Percentiles rank a stretch among this genome's conserved stretches.
phyloP scores from a whole-genome alignment of 2,329 filamentous ascomycete species.

The Akanthomyces lecanii region DNA sequence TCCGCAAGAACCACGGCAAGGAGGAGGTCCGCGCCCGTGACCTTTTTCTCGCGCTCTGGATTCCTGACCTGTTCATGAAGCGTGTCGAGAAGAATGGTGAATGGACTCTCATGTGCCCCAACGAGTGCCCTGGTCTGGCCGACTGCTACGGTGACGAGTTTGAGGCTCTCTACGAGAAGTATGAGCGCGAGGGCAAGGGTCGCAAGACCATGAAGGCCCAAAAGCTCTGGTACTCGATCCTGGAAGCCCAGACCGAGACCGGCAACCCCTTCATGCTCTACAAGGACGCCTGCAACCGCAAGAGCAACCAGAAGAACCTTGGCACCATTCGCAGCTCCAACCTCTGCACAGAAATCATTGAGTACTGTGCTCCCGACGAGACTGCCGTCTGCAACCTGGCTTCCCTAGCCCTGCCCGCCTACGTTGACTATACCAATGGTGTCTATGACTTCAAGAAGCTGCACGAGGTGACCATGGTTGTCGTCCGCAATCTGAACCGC shows the following conservation, averaged over 20 bases:
- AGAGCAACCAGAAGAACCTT: slow-evolving; percentile 99
- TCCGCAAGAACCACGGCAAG: slow-evolving; percentile 99
- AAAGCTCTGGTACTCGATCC: slow-evolving; percentile 98
- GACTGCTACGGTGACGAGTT: slow-evolving; percentile 98
- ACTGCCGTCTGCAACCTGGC: slow-evolving; percentile 98
- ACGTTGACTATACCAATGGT: slow-evolving; percentile 79
- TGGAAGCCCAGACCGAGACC: slow-evolving; percentile 97
- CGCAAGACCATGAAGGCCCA: slow-evolving; percentile 92
- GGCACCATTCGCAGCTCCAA: slow-evolving; percentile 98
- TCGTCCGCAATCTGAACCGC: slow-evolving; percentile 94
- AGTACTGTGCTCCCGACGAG: slow-evolving; percentile 96
- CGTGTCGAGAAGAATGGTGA: slow-evolving; percentile 94
- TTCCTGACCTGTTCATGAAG: slow-evolving; percentile 99
- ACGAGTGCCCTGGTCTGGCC: slow-evolving; percentile 89
- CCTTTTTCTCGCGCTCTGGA: slow-evolving; percentile 97
- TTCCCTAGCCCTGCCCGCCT: slow-evolving; percentile 86
- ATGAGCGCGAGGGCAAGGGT: slow-evolving; percentile 82
- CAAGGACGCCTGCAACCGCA: slow-evolving; percentile 97
- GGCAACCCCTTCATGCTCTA: slow-evolving; percentile 99
- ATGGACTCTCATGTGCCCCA: slow-evolving; percentile 98
- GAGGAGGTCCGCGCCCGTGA: slow-evolving; percentile 96
- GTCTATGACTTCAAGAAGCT: slow-evolving; percentile 95
- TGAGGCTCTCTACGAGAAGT: slow-evolving; percentile 87
- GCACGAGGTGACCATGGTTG: slow-evolving; percentile 87
- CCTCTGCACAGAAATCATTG: slow-evolving; percentile 96